Percentiles rank a stretch among this genome's conserved stretches.
phyloP scores from a whole-genome alignment of 805 yeast species.

The Starmerella riodocensis region DNA sequence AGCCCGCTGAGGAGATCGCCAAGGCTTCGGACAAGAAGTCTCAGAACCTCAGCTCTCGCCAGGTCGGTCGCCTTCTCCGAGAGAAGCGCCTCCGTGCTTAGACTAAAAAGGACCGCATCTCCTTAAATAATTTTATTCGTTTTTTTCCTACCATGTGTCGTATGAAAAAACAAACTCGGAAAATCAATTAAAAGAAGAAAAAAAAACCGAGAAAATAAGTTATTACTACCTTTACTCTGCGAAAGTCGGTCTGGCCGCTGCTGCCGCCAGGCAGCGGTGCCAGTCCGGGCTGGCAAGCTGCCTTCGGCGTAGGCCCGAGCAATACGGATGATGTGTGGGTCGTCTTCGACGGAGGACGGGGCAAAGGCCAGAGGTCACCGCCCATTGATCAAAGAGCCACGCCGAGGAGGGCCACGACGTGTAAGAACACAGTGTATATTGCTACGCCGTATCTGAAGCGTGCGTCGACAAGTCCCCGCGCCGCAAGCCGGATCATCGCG shows the following conservation, averaged over 20 bases:
- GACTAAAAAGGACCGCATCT: not conserved
- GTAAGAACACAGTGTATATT: constrained; percentile 61
- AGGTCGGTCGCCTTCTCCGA: constrained; percentile 79
- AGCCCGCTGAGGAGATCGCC: constrained; percentile 84
- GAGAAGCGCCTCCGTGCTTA: constrained; percentile 49
- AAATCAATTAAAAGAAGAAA: too few relatives aligned
- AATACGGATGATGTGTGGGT: too few relatives aligned
- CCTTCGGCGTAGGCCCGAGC: too few relatives aligned
- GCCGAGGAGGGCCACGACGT: constrained; percentile 35
- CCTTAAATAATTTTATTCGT: not conserved
- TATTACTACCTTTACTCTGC: too few relatives aligned
- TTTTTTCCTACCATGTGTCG: not conserved
- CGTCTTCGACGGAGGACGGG: too few relatives aligned
- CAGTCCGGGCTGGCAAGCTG: too few relatives aligned
- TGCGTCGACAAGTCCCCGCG: constrained; percentile 14
- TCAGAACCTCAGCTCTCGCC: constrained; percentile 76
- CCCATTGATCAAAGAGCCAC: constrained; percentile 1
- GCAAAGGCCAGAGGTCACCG: too few relatives aligned
- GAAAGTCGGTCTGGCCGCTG: too few relatives aligned
- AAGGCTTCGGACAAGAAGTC: constrained; percentile 64
- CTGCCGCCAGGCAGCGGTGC: too few relatives aligned
- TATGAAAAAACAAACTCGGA: too few relatives aligned
- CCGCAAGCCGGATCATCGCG: constrained; percentile 37
- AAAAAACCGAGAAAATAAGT: too few relatives aligned
- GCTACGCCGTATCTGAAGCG: constrained; percentile 26